Percentiles rank a stretch among this genome's conserved stretches.
phyloP scores from a whole-genome alignment of 2,329 filamentous ascomycete genomes.

The Phyllosticta citriasiana region DNA sequence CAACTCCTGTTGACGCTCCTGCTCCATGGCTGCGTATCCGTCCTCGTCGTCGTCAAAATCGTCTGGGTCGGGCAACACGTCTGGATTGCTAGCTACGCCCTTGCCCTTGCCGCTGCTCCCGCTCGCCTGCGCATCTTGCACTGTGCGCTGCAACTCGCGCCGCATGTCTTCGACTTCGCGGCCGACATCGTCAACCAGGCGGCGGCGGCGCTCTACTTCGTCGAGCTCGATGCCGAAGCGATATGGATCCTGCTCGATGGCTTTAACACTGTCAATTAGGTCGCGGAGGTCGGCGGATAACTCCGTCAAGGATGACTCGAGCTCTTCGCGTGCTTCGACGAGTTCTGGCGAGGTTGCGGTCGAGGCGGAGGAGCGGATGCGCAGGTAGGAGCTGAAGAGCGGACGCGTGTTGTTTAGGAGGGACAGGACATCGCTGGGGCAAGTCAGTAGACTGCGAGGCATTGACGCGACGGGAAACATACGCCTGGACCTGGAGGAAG shows the following conservation, averaged over 20 bases:
- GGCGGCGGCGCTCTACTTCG: slow-evolving; percentile 71
- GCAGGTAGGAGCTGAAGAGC: slow-evolving; percentile 88
- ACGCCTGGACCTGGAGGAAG: slow-evolving; percentile 42
- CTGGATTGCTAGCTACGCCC: slow-evolving; percentile 27
- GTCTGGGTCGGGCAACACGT: slow-evolving; percentile 20
- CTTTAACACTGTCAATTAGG: slow-evolving; percentile 75
- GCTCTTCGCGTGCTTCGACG: slow-evolving; percentile 57
- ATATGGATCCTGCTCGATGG: slow-evolving; percentile 78
- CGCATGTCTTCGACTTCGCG: slow-evolving; percentile 84
- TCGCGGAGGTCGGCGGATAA: slow-evolving; percentile 80
- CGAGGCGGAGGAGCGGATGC: slow-evolving; percentile 79
- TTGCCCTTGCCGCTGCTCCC: slow-evolving; percentile 24
- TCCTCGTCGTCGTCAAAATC: slow-evolving; percentile 28
- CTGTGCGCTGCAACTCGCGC: slow-evolving; percentile 57
- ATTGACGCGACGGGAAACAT: slow-evolving; percentile 12
- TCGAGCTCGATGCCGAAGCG: slow-evolving; percentile 75
- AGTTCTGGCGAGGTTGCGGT: slow-evolving; percentile 61
- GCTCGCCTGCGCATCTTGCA: slow-evolving; percentile 34
- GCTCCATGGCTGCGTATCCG: slow-evolving; percentile 42
- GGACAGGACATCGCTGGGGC: slow-evolving; percentile 68
- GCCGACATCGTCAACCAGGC: slow-evolving; percentile 80
- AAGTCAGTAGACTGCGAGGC: not conserved
- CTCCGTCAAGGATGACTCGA: slow-evolving; percentile 63
- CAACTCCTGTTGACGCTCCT: slow-evolving; percentile 81
- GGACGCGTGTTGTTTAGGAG: slow-evolving; percentile 73